phyloP scores from a whole-genome alignment of 2,329 filamentous ascomycete species.

The Onygenales sp. region DNA sequence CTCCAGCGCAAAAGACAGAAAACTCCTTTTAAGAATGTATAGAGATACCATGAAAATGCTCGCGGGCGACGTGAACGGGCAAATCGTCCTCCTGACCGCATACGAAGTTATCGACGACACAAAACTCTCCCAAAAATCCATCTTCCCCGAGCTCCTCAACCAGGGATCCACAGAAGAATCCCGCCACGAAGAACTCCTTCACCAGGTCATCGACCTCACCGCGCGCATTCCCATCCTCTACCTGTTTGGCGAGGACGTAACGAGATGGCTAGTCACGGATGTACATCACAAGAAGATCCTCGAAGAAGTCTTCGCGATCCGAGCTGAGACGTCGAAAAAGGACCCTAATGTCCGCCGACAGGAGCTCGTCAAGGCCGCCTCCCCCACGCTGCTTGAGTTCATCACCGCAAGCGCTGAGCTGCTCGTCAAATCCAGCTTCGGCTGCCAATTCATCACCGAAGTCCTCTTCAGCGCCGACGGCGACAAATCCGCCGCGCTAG shows the following conservation, averaged over 20 bases:
- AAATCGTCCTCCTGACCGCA: conserved; percentile 71
- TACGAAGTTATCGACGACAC: conserved; percentile 94
- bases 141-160: conserved; percentile 77
- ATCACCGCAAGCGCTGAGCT: conserved; percentile 59
- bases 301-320: conserved; percentile 66
- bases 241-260: conserved; percentile 57
- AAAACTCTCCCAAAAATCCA: conserved; percentile 71
- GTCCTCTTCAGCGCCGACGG: conserved; percentile 66
- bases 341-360: conserved; percentile 64
- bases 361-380: conserved; percentile 67
- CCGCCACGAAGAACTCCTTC: conserved; percentile 35
- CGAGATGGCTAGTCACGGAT: conserved; percentile 54
- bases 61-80: conserved; percentile 68
- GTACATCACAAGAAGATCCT: conserved; percentile 58
- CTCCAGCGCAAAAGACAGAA: conserved; percentile 84
- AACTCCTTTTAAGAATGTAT: conserved; percentile 77
- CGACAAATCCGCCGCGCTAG: conserved; percentile 65
- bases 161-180: conserved; percentile 42
- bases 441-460: conserved; percentile 77
- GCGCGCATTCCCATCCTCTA: conserved; percentile 64
- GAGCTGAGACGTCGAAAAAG: conserved; percentile 85
- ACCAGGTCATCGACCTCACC: conserved; percentile 34
- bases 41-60: conserved; percentile 82
- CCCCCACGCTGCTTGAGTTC: conserved; percentile 63
- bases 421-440: conserved; percentile 67